phyloP scores from a whole-genome alignment of 1,139 yeast genomes.

The Pichia sp. region DNA sequence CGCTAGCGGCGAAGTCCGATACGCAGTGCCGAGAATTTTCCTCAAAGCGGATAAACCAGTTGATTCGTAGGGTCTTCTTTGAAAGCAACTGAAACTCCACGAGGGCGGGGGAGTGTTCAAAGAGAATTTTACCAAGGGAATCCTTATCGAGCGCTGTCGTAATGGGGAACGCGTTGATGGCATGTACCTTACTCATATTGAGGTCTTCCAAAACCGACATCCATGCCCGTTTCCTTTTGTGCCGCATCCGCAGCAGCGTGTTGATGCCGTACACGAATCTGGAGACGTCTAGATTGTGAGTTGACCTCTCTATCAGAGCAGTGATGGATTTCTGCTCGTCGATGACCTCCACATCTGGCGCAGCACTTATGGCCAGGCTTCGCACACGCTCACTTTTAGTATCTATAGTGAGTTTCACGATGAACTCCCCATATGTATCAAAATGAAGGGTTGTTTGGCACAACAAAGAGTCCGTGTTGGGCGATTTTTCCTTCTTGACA shows the following conservation, averaged over 20 bases:
- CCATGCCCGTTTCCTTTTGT: conserved; percentile 12
- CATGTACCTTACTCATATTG: background rate
- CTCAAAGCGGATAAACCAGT: conserved; percentile 9
- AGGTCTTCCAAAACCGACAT: conserved; percentile 16
- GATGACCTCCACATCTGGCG: background rate
- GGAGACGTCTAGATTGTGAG: conserved; percentile 23
- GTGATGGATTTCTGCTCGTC: background rate
- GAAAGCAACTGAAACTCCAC: conserved; percentile 5
- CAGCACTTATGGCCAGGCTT: background rate
- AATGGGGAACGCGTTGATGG: background rate
- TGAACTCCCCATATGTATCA: conserved; percentile 3
- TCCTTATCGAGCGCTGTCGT: background rate
- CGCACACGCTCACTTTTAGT: background rate
- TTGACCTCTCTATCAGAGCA: conserved; percentile 19
- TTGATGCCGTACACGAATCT: conserved; percentile 23
- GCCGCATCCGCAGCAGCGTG: conserved; percentile 14
- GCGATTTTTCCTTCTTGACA: background rate
- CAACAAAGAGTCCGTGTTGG: background rate
- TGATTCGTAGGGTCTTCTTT: background rate
- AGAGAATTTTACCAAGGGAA: background rate
- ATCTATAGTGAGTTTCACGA: background rate
- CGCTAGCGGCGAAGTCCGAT: conserved; percentile 10
- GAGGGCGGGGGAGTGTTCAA: conserved; percentile 10
- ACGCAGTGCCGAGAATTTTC: conserved; percentile 6
- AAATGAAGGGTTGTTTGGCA: conserved; percentile 2